Evolutionary conservation across 108 stramenopile species (phyloP), one percentile per base, ranked within the genome.

Genomic region (Ochromonas danica): DNA sequence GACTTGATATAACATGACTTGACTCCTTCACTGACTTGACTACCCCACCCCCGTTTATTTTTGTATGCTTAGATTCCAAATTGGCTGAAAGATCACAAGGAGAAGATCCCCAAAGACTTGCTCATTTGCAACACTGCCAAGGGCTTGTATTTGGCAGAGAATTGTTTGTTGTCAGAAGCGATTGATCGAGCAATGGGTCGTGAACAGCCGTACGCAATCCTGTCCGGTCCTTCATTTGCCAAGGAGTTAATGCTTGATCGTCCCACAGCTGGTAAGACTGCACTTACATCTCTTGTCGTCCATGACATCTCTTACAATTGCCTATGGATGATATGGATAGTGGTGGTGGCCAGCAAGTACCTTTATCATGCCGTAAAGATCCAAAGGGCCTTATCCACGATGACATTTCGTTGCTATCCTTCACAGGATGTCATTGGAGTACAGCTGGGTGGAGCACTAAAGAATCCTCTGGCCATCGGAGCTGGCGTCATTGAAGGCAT

Each of bases 181-280:
- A 91, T 92, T 43, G 79, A 84, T 30, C 89, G 81, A 27, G 89
- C 90, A 28, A 39, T 89, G 39, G 82, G 89, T 70, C 82, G 92
- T 70, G 85, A 90, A 40, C 92, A 93, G 78, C 88, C 91, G n/a
- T 71, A 91, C 60, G 87, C 90, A 0, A 89, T 91, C 63, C 65
- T 93, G n/a, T 90, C 90, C 0, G 93, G 93, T 10, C 93, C 93
- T 27, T 86, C 89, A 45, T 94, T 94, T 77, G 93, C 93, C 27
- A 86, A 86, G 62, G 92, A 94, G 71, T 91, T 94, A 62, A 79
- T 92, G 81, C 81, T 90, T 60, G 86, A 90, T 28, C 78, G 91
- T 71, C 93, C 93, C 0, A 93, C 93, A 6, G 88, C 91, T 0
- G 51, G 51, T 57, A 57, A 10, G 51, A 17, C 22, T 57, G 51